These are phyloP conservation scores for Raddia distichophylla DNA, from an alignment of 176 grass and related monocot genomes.

Conservation along the genomic window DNA sequence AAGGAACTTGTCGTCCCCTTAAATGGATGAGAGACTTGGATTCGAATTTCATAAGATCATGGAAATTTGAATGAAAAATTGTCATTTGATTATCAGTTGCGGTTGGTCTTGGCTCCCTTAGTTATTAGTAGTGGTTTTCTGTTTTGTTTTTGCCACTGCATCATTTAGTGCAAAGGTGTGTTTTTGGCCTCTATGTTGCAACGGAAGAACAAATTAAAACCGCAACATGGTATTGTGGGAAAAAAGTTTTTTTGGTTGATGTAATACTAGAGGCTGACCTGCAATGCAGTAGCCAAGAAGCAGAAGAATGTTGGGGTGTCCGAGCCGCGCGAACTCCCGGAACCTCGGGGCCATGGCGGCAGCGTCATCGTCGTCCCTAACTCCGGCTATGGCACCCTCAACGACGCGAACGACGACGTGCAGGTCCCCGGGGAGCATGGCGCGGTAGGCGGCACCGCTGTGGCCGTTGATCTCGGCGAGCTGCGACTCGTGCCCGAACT, in stretches of 20 bases:
- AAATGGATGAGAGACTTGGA: not conserved
- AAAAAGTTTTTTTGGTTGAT: not conserved
- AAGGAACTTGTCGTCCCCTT: conserved; percentile 66
- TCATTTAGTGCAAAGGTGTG: not conserved
- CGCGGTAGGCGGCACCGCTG: conserved; percentile 75
- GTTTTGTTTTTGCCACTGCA: too few species aligned
- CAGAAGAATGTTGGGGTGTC: conserved; percentile 83
- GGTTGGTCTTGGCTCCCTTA: too few species aligned
- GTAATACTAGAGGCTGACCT: conserved; percentile 43
- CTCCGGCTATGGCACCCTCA: conserved; percentile 33
- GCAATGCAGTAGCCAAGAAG: conserved; percentile 88
- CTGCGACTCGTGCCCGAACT: too few species aligned
- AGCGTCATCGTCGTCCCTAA: not conserved
- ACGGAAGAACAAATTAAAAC: not conserved
- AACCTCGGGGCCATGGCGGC: conserved; percentile 30
- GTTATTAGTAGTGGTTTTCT: too few species aligned
- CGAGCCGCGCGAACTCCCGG: conserved; percentile 58
- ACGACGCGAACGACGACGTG: conserved; percentile 81
- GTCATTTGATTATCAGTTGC: too few species aligned
- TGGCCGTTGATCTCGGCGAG: too few species aligned
- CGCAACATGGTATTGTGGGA: not conserved
- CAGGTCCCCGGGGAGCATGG: conserved; percentile 66
- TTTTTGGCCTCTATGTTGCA: not conserved
- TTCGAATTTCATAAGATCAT: not conserved
- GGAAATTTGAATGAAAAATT: too few species aligned